phyloP scores from a whole-genome alignment of 1,284 basidiomycete species.

The Prillingera fragicola region DNA sequence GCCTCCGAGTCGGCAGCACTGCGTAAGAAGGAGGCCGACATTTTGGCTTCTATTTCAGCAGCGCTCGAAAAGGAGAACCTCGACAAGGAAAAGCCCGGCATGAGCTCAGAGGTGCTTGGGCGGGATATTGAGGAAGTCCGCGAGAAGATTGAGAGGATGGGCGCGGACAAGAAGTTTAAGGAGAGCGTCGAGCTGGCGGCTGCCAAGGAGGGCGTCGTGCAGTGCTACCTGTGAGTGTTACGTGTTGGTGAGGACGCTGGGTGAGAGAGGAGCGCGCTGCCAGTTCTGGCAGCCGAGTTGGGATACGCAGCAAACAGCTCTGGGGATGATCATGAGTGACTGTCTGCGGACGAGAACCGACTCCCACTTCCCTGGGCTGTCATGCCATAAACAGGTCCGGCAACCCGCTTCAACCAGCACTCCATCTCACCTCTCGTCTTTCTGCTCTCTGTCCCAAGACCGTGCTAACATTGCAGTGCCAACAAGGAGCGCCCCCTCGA shows the following conservation, averaged over 20 bases:
- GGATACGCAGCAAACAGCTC: no score
- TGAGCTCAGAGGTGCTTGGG: slow-evolving; percentile 41
- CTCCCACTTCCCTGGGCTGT: no score
- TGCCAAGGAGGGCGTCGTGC: slow-evolving; percentile 38
- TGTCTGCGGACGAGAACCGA: no score
- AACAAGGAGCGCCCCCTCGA: slow-evolving; percentile 44
- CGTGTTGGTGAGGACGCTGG: background rate
- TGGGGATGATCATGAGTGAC: no score
- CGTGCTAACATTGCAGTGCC: slow-evolving; percentile 17
- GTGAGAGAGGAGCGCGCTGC: background rate
- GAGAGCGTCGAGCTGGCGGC: slow-evolving; percentile 34
- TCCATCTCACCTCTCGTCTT: no score
- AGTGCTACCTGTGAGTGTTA: slow-evolving; percentile 46
- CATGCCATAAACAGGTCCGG: no score
- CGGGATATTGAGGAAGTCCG: slow-evolving; percentile 48
- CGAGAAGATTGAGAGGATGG: slow-evolving; percentile 47
- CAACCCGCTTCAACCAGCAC: no score
- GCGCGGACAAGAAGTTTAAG: slow-evolving; percentile 26
- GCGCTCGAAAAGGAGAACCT: slow-evolving; percentile 49
- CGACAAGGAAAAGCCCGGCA: slow-evolving; percentile 46
- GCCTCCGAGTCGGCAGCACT: slow-evolving; percentile 43
- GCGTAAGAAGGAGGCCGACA: slow-evolving; percentile 43
- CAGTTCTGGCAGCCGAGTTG: no score
- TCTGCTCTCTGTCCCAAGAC: no score
- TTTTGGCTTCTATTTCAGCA: slow-evolving; percentile 39